Base-by-base conservation (phyloP, 257 asterid genomes). In the Gentiana macrophylla region DNA sequence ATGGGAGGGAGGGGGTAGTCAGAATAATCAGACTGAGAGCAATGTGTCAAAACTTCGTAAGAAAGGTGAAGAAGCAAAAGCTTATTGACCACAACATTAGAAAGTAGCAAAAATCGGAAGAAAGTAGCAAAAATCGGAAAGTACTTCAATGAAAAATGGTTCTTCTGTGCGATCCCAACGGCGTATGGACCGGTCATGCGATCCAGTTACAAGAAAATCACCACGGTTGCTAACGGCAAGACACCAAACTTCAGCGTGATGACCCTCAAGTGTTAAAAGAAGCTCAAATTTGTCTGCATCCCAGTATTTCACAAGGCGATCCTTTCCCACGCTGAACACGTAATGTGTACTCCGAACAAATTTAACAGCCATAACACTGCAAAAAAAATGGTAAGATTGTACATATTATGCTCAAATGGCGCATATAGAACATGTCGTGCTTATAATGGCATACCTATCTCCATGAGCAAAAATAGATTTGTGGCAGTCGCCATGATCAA, bases 131-230 rank as follows among this genome's bases (percentile, higher is more conserved):
- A 44, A 3, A 12, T 12, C 46, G 34, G 33, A 37, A 53, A 49
- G 49, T 64, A 91, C 98, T 92, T 91, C 95, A 44, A 91, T 75
- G 69, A 83, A 79, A 55, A 91, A 91, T 46, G 94, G 94, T 70
- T 91, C 98, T 55, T 87, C 93, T 5, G 98, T 87, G 58, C 98
- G 98, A 77, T 91, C 95, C 98, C 98, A 91, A 13, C 97, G 97
- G 58, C 98, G 94, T 50, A 91, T 83, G 56, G 98, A 91, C 50
- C 95, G 80, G 71, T 91, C 98, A 66, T 79, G 80, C 55, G 98
- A 91, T 49, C 98, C 98, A 12, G 98, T 91, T 37, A 84, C 71
- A 38, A 91, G 76, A 72, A 80, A 91, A 78, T 91, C 98, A 32
- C 96, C 98, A 69, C 81, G 95, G 52, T 74, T 84, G 84, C 98